Base-by-base conservation (phyloP, 2,329 filamentous ascomycete species). In the Trichoderma semiorbis region DNA sequence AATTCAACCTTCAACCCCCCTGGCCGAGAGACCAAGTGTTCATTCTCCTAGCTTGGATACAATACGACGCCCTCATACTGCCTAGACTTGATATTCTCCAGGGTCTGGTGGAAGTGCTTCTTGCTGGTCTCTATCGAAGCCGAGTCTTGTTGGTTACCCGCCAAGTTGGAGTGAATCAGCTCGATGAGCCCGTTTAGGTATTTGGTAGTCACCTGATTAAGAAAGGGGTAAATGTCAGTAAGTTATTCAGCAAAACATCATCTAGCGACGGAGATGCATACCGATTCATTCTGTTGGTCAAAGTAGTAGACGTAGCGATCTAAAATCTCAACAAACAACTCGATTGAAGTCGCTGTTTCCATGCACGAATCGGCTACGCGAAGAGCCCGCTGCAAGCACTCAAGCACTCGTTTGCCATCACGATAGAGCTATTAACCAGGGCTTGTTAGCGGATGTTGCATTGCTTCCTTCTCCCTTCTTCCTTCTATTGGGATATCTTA, bases 291-390 rank as follows among this genome's bases (percentile, higher is more conserved):
- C 80, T 97, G 94, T 81, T 99, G 95, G 82, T 99, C 96, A 84
- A 98, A 99, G 85, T 98, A 99, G 82, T 99, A 99, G 68, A 98
- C 95, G 80, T 99, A 99, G 81, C 96, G 91, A 81, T 99, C 98
- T 70, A 99, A 85, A 74, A 99, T 99, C 84, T 99, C 96, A 71
- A 99, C 95, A 82, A 99, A 99, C 63, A 99, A 88, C 83, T 99
- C 97, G 61, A 99, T 96, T 3, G 94, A 98, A 5, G 98, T 94
- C 7, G 94, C 94, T 8, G 95, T 96, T 82, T 99, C 97, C 96
- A 99, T 99, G 84, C 96, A 99, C 7, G 96, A 97, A 82, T 99
- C 96, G 3, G 96, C 97, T 32, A 99, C 97, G 43, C 97, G 92
- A 11, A 99, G 90, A 12, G 96, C 96, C 70, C 96, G 92, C 82